phyloP scores from a whole-genome alignment of 805 yeast genomes.

The Komagataella pastoris region DNA sequence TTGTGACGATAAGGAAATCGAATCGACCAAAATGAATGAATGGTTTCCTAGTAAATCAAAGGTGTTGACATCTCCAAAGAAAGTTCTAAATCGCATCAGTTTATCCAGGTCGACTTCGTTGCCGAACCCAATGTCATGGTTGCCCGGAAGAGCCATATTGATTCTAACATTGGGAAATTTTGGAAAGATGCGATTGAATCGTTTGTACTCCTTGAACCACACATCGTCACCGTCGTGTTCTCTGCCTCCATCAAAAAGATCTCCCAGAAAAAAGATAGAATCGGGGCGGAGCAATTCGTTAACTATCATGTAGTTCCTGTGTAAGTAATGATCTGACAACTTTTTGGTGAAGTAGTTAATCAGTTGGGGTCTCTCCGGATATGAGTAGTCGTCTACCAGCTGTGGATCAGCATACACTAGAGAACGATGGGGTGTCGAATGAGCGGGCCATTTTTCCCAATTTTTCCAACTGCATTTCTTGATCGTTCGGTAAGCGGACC shows the following conservation, averaged over 20 bases:
- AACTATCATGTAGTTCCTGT: conserved; percentile 54
- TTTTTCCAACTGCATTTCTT: conserved; percentile 43
- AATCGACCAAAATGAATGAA: conserved; percentile 64
- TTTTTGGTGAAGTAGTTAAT: conserved; percentile 42
- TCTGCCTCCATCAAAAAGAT: conserved; percentile 90
- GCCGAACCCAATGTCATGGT: conserved; percentile 95
- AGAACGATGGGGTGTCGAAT: conserved; percentile 1
- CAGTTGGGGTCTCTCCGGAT: conserved; percentile 50
- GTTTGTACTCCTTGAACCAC: conserved; percentile 57
- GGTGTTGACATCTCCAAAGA: conserved; percentile 62
- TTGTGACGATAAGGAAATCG: conserved; percentile 63
- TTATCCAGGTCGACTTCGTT: conserved; percentile 46
- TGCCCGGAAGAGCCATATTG: conserved; percentile 55
- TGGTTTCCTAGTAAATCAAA: conserved; percentile 50
- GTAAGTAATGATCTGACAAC: conserved; percentile 68
- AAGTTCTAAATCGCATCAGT: conserved; percentile 47
- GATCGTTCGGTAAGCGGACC: conserved; percentile 26
- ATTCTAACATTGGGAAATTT: conserved; percentile 28
- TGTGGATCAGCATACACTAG: conserved; percentile 84
- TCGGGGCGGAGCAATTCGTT: conserved; percentile 57
- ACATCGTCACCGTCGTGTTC: conserved; percentile 52
- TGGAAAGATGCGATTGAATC: conserved; percentile 63
- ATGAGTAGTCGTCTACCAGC: conserved; percentile 77
- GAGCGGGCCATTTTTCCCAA: conserved; percentile 47
- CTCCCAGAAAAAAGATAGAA: conserved; percentile 73